A percentile compares a stretch with the other conserved stretches of the same genome.
These are phyloP conservation scores for Solanum hybrid DNA, from an alignment of 305 asterid species.

Conservation along the genomic window DNA sequence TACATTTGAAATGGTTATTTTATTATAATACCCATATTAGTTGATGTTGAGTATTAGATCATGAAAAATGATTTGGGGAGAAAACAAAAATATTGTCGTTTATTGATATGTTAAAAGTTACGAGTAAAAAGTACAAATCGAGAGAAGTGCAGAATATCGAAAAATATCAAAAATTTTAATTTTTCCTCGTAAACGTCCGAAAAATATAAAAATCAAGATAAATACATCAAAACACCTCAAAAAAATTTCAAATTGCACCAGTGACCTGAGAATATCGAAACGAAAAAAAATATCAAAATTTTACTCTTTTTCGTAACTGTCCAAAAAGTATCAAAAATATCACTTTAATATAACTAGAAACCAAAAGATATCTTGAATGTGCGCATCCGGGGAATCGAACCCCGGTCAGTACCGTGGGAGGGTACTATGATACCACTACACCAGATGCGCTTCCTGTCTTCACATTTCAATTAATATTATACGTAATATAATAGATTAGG, in stretches of 20 bases:
- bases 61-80: neutral
- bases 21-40: neutral
- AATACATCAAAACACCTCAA: neutral
- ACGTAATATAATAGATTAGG: neutral
- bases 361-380: neutral
- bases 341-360: neutral
- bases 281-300: no score
- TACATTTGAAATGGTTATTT: neutral
- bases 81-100: no score
- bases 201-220: no score
- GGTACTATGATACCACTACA: constrained; percentile 29
- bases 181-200: neutral
- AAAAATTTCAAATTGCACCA: neutral
- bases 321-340: neutral
- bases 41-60: neutral
- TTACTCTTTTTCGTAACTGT: neutral
- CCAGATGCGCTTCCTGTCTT: constrained; percentile 9
- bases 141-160: neutral
- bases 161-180: neutral
- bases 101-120: no score
- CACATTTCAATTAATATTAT: neutral
- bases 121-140: neutral
- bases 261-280: neutral
- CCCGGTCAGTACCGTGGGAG: constrained; percentile 32
- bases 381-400: constrained; percentile 33